Evolutionary conservation across 202 grass and related monocot species (phyloP).

Genomic region (Panicum hallii): DNA sequence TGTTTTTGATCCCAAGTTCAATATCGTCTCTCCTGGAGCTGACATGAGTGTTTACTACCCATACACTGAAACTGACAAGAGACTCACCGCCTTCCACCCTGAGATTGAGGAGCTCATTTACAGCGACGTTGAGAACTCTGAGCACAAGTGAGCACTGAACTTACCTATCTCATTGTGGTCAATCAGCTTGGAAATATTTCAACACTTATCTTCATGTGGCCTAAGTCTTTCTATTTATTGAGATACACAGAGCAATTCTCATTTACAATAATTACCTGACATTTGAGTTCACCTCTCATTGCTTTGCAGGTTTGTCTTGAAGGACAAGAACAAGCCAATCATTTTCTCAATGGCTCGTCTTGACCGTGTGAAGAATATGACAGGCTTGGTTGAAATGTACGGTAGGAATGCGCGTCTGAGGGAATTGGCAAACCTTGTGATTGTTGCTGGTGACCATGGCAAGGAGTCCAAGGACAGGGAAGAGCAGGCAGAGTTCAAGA

Average conservation of each 20-base stretch:
- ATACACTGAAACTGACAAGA: constrained; percentile 82
- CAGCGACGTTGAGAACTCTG: constrained; percentile 75
- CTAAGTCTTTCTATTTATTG: constrained; percentile 12
- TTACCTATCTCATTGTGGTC: background rate
- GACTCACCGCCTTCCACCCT: constrained; percentile 76
- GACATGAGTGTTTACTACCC: constrained; percentile 91
- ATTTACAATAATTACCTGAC: background rate
- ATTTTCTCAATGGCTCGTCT: constrained; percentile 97
- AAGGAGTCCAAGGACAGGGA: constrained; percentile 95
- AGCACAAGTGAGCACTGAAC: constrained; percentile 80
- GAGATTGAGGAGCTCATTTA: constrained; percentile 93
- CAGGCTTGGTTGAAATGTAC: constrained; percentile 88
- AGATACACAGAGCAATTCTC: background rate
- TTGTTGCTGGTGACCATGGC: constrained; percentile 91
- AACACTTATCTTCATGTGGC: background rate
- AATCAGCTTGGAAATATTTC: constrained; percentile 12
- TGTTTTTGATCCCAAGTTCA: constrained; percentile 95
- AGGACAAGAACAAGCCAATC: constrained; percentile 86
- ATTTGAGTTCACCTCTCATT: background rate
- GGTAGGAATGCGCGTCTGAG: constrained; percentile 76
- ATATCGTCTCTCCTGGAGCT: constrained; percentile 94
- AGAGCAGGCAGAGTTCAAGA: constrained; percentile 87
- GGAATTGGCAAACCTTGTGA: constrained; percentile 87
- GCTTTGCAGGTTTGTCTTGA: constrained; percentile 68
- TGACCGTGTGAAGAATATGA: constrained; percentile 93